A percentile compares a stretch with the other conserved stretches of the same genome.
These are phyloP conservation scores for Botrytis porri DNA, from an alignment of 2,329 filamentous ascomycete species.

Conservation along the genomic window DNA sequence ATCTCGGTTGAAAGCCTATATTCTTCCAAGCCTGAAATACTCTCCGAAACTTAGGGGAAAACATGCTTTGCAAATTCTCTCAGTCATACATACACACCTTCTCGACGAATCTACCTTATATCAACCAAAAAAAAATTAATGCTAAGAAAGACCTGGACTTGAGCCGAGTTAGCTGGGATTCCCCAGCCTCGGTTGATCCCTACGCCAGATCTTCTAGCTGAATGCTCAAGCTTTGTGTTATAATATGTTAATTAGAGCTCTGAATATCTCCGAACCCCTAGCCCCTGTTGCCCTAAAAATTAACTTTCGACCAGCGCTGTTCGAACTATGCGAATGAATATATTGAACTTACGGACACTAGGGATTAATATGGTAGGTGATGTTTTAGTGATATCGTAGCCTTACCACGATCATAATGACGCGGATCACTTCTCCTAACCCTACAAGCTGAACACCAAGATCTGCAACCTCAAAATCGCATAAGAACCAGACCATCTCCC, in stretches of 20 bases:
- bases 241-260: background rate
- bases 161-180: background rate
- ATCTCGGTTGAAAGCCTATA: background rate
- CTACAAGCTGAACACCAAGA: background rate
- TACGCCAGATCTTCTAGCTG: background rate
- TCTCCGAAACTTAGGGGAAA: background rate
- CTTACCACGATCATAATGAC: background rate
- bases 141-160: background rate
- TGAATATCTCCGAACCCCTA: background rate
- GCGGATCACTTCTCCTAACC: background rate
- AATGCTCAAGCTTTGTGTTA: background rate
- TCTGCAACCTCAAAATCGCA: background rate
- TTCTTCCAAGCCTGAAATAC: background rate
- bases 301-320: background rate
- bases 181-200: background rate
- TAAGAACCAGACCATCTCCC: background rate
- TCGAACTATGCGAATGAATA: background rate
- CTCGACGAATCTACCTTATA: background rate
- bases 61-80: background rate
- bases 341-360: background rate
- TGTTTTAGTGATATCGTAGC: background rate
- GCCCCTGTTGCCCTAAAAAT: background rate
- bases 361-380: background rate
- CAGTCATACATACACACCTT: background rate
- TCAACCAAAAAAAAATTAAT: background rate